Evolutionary conservation across 192 early-diverging fungal genomes (phyloP).

Genomic region (Entomortierella parvispora): DNA sequence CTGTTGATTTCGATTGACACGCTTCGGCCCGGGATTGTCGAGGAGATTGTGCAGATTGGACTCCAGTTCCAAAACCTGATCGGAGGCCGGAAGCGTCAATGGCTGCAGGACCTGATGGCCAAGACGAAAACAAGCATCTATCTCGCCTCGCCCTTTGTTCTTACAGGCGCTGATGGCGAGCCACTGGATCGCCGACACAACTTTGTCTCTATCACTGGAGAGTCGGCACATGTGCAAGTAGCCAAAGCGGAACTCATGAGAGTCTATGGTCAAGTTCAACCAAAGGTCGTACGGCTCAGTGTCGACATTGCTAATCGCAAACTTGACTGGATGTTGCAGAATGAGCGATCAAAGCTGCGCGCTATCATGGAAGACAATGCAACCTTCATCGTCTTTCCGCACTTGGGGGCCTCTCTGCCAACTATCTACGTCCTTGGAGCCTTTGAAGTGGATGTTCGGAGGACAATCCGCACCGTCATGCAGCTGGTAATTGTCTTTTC

Average conservation of each 20-base stretch:
- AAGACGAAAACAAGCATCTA: constrained; percentile 79
- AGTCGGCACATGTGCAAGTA: constrained; percentile 57
- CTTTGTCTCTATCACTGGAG: constrained; percentile 76
- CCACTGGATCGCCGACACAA: constrained; percentile 54
- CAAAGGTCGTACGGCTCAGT: constrained; percentile 14
- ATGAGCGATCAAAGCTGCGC: constrained; percentile 67
- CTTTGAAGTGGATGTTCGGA: constrained; percentile 74
- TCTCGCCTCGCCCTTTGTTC: constrained; percentile 70
- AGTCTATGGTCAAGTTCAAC: constrained; percentile 55
- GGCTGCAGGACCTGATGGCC: constrained; percentile 74
- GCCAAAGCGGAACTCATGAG: constrained; percentile 63
- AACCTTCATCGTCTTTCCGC: constrained; percentile 67
- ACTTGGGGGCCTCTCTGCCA: constrained; percentile 63
- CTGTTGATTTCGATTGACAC: constrained; percentile 46
- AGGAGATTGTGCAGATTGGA: constrained; percentile 33
- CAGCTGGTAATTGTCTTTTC: constrained; percentile 61
- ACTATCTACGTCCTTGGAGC: constrained; percentile 72
- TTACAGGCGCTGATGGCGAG: constrained; percentile 34
- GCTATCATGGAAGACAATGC: constrained; percentile 86
- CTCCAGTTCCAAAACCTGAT: constrained; percentile 73
- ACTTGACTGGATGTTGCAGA: constrained; percentile 81
- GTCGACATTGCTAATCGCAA: constrained; percentile 66
- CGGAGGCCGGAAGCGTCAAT: constrained; percentile 71
- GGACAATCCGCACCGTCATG: constrained; percentile 77
- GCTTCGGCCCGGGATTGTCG: constrained; percentile 26